Conservation (phyloP, 2,329 filamentous ascomycete genomes). For the Cladosporium sp. region DNA sequence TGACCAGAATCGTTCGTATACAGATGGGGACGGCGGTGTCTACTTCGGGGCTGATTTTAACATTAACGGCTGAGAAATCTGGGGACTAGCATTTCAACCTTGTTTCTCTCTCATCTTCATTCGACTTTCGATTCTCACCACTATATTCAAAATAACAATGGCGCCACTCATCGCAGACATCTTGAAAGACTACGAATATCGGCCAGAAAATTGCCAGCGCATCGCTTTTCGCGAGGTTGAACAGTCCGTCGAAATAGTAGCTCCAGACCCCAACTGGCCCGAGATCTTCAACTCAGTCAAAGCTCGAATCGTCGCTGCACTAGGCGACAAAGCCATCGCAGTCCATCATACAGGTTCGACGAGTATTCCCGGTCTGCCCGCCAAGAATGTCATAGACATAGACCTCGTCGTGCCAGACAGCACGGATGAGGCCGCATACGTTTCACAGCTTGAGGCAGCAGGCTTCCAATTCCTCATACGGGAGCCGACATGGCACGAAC, state of each 20-base stretch:
- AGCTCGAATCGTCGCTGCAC: slow-evolving; percentile 32
- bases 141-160: too few species aligned
- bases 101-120: too few species aligned
- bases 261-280: slow-evolving; percentile 37
- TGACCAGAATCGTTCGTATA: too few species aligned
- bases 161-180: slow-evolving; percentile 16
- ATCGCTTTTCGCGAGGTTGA: slow-evolving; percentile 18
- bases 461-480: slow-evolving; percentile 46
- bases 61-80: too few species aligned
- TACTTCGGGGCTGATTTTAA: too few species aligned
- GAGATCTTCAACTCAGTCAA: slow-evolving; percentile 29
- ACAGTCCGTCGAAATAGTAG: slow-evolving; percentile 28
- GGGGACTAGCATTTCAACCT: too few species aligned
- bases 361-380: slow-evolving; percentile 45
- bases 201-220: slow-evolving; percentile 16
- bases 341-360: slow-evolving; percentile 50
- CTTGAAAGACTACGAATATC: slow-evolving; percentile 11
- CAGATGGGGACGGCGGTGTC: too few species aligned
- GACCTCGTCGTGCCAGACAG: slow-evolving; percentile 40
- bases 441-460: slow-evolving; percentile 37
- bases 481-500: slow-evolving; percentile 45
- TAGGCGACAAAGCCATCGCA: slow-evolving; percentile 25
- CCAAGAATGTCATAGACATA: slow-evolving; percentile 51
- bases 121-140: too few species aligned
- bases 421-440: slow-evolving; percentile 43